These are phyloP conservation scores for Quercus alba DNA, from an alignment of 306 rosid genomes.

Conservation along the genomic window DNA sequence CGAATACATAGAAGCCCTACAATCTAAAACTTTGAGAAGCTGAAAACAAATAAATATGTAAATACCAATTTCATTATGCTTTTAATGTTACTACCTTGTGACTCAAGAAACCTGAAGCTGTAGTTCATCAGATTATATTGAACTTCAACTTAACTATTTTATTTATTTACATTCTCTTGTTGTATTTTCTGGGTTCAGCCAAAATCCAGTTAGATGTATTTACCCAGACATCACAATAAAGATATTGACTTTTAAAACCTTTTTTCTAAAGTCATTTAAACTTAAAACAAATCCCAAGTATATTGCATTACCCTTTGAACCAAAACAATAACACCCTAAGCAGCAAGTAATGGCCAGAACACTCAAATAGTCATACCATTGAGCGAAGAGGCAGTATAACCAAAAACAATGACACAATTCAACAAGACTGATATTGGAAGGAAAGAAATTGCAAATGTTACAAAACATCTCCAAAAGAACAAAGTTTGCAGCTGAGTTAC, in stretches of 20 bases:
- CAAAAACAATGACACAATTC: background rate
- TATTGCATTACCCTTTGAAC: background rate
- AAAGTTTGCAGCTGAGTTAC: conserved; percentile 13
- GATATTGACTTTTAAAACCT: background rate
- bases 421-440: background rate
- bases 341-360: background rate
- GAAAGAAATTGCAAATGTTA: background rate
- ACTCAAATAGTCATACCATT: background rate
- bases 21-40: background rate
- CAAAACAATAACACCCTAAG: background rate
- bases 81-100: background rate
- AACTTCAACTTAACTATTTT: background rate
- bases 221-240: background rate
- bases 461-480: background rate
- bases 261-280: background rate
- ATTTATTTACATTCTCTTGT: background rate
- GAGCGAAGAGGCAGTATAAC: background rate
- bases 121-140: background rate
- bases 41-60: background rate
- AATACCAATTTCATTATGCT: background rate
- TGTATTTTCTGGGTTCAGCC: background rate
- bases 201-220: background rate
- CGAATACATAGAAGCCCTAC: background rate
- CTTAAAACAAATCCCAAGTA: background rate
- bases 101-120: background rate